Evolutionary conservation across 2,329 filamentous ascomycete species (phyloP).

Genomic region (Stagonosporopsis cucurbitacearum): DNA sequence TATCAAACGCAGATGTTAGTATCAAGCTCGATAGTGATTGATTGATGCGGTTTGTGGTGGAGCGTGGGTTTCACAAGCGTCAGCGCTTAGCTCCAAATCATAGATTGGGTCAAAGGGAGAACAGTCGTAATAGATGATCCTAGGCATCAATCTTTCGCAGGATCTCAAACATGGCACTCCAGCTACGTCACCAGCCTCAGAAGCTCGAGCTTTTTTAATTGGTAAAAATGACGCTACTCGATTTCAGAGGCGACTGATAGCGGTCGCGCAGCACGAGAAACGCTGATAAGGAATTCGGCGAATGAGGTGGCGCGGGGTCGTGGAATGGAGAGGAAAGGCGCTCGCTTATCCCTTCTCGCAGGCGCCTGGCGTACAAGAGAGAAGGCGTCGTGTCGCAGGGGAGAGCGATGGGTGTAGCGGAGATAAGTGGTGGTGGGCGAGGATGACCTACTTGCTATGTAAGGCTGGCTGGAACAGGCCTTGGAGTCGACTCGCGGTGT

Average conservation of each 20-base stretch:
- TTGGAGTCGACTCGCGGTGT: slow-evolving; percentile 35
- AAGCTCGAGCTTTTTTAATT: slow-evolving; percentile 23
- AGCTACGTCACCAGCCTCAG: slow-evolving; percentile 29
- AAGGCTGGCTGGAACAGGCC: slow-evolving; percentile 34
- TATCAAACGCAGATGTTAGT: slow-evolving; percentile 24
- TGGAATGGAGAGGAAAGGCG: slow-evolving; percentile 16
- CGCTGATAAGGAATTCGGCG: slow-evolving; percentile 44
- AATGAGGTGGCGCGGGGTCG: slow-evolving; percentile 44
- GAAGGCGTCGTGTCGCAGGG: slow-evolving; percentile 22
- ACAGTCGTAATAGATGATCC: slow-evolving; percentile 12
- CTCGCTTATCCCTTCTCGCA: slow-evolving; percentile 35
- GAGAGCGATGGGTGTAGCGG: slow-evolving; percentile 23
- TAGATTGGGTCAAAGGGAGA: slow-evolving; percentile 20
- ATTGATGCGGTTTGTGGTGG: slow-evolving; percentile 9
- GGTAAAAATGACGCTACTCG: slow-evolving; percentile 35
- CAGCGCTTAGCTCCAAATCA: slow-evolving; percentile 27
- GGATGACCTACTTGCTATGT: slow-evolving; percentile 39
- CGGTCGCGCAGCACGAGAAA: slow-evolving; percentile 28
- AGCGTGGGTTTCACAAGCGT: slow-evolving; percentile 19
- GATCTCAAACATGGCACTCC: slow-evolving; percentile 22
- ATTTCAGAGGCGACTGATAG: slow-evolving; percentile 34
- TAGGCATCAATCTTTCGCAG: slow-evolving; percentile 19
- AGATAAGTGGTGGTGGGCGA: slow-evolving; percentile 21
- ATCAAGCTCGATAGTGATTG: neutral
- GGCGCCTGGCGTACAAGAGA: slow-evolving; percentile 22